Conservation (phyloP, 108 stramenopile species). For the Nitzschia palea region DNA sequence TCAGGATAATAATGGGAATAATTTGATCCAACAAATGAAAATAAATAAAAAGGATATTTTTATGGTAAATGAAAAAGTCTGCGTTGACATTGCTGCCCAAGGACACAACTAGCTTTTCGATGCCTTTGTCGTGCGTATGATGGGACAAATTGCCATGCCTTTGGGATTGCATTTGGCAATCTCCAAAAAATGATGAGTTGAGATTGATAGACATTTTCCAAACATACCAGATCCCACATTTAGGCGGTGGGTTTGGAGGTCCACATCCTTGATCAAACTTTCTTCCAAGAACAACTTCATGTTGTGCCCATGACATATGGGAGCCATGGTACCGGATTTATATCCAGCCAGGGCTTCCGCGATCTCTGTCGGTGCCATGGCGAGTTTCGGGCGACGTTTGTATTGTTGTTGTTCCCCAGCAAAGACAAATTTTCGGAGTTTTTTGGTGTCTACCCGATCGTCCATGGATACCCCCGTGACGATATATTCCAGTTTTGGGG, state of each 20-base stretch:
- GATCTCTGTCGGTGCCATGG: conserved; percentile 16
- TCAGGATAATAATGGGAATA: no score
- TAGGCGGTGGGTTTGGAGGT: conserved; percentile 1
- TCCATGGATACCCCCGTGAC: conserved; percentile 28
- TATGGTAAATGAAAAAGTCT: no score
- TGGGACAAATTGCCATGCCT: conserved; percentile 9
- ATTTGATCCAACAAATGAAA: no score
- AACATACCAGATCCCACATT: conserved; percentile 35
- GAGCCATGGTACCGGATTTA: conserved; percentile 31
- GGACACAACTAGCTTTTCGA: no score
- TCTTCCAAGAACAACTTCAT: conserved; percentile 28
- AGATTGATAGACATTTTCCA: conserved; percentile 30
- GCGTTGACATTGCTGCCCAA: no score
- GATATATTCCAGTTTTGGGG: conserved; percentile 11
- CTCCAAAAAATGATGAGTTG: conserved; percentile 11
- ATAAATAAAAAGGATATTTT: no score
- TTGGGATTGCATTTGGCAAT: conserved; percentile 15
- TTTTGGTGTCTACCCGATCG: conserved; percentile 30
- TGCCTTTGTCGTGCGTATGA: conserved; percentile 10
- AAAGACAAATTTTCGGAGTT: conserved; percentile 20
- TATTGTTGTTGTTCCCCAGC: background rate
- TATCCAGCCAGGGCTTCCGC: conserved; percentile 26
- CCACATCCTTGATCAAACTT: background rate
- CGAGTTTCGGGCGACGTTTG: conserved; percentile 17
- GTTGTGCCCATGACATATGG: conserved; percentile 17